Evolutionary conservation across 1,284 basidiomycete genomes (phyloP).

Genomic region (Albatrellus sp.): DNA sequence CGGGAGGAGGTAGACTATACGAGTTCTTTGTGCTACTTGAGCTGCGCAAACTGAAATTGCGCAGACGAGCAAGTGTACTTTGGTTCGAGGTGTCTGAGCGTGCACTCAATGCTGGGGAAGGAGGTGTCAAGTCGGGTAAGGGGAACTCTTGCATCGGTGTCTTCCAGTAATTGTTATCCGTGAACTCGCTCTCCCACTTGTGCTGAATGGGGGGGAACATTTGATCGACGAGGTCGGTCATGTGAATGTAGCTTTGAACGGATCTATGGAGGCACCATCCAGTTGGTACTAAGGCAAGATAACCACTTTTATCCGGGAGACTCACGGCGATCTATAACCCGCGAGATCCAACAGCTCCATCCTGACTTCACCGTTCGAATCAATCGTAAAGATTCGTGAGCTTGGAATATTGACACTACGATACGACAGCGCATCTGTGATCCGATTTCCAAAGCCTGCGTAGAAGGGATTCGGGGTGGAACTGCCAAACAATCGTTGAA

Average conservation of each 20-base stretch:
- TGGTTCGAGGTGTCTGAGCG: conserved; percentile 74
- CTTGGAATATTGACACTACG: conserved; percentile 92
- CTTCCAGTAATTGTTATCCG: conserved; percentile 98
- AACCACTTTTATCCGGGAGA: conserved; percentile 17
- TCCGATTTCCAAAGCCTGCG: conserved; percentile 96
- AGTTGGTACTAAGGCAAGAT: conserved; percentile 6
- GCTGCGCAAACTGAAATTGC: conserved; percentile 66
- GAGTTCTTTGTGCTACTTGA: conserved; percentile 24
- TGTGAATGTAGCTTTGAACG: conserved; percentile 70
- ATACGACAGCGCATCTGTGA: conserved; percentile 96
- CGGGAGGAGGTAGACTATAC: conserved; percentile 19
- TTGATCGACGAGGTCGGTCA: conserved; percentile 98
- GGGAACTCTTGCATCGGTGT: conserved; percentile 65
- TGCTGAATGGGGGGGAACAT: conserved; percentile 96
- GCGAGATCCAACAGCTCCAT: conserved; percentile 93
- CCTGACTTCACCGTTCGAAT: conserved; percentile 91
- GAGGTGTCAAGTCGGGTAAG: conserved; percentile 83
- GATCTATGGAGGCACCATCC: conserved; percentile 1
- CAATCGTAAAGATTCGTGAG: conserved; percentile 95
- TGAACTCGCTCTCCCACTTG: conserved; percentile 82
- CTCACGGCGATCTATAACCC: conserved; percentile 91
- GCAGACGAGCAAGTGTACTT: conserved; percentile 63
- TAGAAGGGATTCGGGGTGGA: conserved; percentile 76
- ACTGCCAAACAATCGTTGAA: conserved; percentile 83
- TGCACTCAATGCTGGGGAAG: conserved; percentile 86